These are phyloP conservation scores for Plasmodium cynomolgi DNA, from an alignment of 169 alveolate species.

Conservation along the genomic window DNA sequence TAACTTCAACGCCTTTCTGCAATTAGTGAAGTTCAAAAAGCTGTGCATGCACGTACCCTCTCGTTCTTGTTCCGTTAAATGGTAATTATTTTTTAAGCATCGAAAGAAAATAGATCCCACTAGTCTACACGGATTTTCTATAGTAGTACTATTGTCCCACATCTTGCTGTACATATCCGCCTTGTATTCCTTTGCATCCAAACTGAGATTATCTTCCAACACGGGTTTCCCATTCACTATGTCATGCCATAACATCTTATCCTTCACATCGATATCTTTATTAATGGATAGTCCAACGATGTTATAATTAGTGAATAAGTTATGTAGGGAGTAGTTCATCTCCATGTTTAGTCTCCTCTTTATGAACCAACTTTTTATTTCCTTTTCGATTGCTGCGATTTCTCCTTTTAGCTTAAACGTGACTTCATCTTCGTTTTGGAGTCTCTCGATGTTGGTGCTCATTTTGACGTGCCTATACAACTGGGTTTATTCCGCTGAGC, in stretches of 20 bases:
- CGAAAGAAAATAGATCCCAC: conserved; percentile 83
- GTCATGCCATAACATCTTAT: conserved; percentile 84
- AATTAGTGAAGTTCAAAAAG: conserved; percentile 77
- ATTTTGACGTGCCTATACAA: background rate
- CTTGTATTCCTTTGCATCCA: conserved; percentile 90
- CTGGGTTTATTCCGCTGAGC: background rate
- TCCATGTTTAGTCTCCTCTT: conserved; percentile 85
- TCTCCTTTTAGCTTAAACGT: conserved; percentile 72
- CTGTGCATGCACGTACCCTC: conserved; percentile 73
- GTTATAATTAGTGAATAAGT: conserved; percentile 81
- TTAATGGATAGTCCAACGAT: conserved; percentile 82
- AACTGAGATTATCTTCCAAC: conserved; percentile 83
- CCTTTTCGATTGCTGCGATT: conserved; percentile 80
- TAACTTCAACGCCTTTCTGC: conserved; percentile 79
- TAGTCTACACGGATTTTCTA: conserved; percentile 87
- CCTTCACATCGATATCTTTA: conserved; percentile 76
- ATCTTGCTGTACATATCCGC: conserved; percentile 85
- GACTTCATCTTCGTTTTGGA: background rate
- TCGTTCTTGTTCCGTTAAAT: conserved; percentile 57
- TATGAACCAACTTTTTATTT: conserved; percentile 84
- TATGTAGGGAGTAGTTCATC: conserved; percentile 75
- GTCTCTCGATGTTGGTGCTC: conserved; percentile 29
- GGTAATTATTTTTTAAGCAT: conserved; percentile 82
- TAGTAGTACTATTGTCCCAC: conserved; percentile 85
- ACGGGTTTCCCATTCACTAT: conserved; percentile 88